These are phyloP conservation scores for Jasminum sambac DNA, from an alignment of 257 asterid species.

Conservation along the genomic window DNA sequence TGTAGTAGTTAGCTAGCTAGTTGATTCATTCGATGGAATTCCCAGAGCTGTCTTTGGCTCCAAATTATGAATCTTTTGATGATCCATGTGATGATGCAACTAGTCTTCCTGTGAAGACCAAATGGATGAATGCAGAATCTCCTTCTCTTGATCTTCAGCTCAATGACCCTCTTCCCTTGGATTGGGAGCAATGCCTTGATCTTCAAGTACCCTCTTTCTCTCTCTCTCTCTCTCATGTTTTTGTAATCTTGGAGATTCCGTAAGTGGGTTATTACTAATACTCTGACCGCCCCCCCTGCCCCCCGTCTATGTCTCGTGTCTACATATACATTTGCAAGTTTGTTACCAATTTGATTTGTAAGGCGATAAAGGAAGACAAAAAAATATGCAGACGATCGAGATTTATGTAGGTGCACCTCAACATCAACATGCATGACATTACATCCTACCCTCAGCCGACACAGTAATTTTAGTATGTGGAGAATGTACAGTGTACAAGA, in stretches of 20 bases:
- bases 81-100: conserved; percentile 16
- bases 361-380: too few relatives aligned
- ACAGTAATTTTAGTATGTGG: too few relatives aligned
- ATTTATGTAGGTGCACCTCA: too few relatives aligned
- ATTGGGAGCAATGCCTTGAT: conserved; percentile 74
- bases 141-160: conserved; percentile 52
- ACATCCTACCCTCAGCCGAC: too few relatives aligned
- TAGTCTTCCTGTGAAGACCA: conserved; percentile 45
- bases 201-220: conserved; percentile 40
- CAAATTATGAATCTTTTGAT: conserved; percentile 15
- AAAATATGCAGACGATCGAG: too few relatives aligned
- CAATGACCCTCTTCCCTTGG: conserved; percentile 54
- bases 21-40: conserved; percentile 41
- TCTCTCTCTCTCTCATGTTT: background rate
- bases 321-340: too few relatives aligned
- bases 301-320: too few relatives aligned
- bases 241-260: background rate
- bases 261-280: too few relatives aligned
- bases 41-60: conserved; percentile 46
- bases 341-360: too few relatives aligned
- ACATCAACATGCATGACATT: too few relatives aligned
- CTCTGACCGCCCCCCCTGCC: too few relatives aligned
- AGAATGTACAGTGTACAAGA: too few relatives aligned
- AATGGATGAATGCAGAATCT: conserved; percentile 26
- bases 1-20: background rate